A percentile compares a stretch with the other conserved stretches of the same genome.
Conservation (phyloP, 768 basidiomycete species). For the Boletus rex-veris region DNA sequence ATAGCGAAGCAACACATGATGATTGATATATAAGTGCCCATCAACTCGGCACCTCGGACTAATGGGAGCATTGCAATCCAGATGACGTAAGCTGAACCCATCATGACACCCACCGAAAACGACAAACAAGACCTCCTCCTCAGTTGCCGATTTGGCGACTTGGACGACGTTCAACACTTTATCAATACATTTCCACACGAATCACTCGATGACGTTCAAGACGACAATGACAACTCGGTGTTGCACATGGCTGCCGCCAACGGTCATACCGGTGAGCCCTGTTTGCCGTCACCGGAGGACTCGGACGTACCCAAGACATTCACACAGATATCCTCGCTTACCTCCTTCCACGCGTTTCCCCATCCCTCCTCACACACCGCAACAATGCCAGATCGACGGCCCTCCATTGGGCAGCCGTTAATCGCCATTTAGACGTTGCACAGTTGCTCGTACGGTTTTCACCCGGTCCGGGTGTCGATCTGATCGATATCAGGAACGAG, state of each 20-base stretch:
- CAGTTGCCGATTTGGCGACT: slow-evolving; percentile 83
- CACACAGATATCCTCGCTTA: slow-evolving; percentile 69
- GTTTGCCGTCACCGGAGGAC: not conserved
- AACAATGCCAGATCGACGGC: slow-evolving; percentile 79
- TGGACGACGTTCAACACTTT: slow-evolving; percentile 72
- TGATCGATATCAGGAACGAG: slow-evolving; percentile 74
- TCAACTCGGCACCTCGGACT: no score
- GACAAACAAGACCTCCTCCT: slow-evolving; percentile 74
- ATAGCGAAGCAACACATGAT: not conserved
- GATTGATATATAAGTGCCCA: no score
- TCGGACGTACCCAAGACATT: slow-evolving; percentile 40
- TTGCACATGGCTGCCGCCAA: slow-evolving; percentile 89
- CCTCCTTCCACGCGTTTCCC: slow-evolving; percentile 57
- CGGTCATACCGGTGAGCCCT: slow-evolving; percentile 73
- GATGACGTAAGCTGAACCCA: not conserved
- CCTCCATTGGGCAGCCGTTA: slow-evolving; percentile 89
- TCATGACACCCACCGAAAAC: slow-evolving; percentile 35
- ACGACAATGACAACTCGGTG: slow-evolving; percentile 75
- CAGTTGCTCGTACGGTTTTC: slow-evolving; percentile 58
- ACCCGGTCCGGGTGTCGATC: slow-evolving; percentile 55
- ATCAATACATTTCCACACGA: slow-evolving; percentile 53
- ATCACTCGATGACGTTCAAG: slow-evolving; percentile 49
- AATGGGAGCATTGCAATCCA: no score
- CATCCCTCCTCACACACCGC: slow-evolving; percentile 53
- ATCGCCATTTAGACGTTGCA: slow-evolving; percentile 64